A percentile compares a stretch with the other conserved stretches of the same genome.
Conservation (phyloP, 2,329 filamentous ascomycete species). For the Clathrospora elynae region DNA sequence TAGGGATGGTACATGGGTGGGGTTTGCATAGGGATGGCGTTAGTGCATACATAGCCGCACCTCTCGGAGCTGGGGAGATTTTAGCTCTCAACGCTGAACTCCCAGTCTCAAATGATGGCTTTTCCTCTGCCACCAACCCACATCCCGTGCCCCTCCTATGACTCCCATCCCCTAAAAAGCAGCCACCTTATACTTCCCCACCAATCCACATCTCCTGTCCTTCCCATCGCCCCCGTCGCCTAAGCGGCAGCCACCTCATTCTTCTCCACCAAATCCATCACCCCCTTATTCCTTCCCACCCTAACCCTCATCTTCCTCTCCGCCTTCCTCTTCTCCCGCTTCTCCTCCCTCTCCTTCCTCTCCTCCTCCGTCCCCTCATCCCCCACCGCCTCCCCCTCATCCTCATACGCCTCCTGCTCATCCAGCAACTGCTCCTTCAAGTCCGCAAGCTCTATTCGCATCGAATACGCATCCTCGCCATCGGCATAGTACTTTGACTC, state of each 20-base stretch:
- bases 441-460: slow-evolving; percentile 79
- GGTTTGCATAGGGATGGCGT: neutral
- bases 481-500: slow-evolving; percentile 95
- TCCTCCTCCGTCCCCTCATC: slow-evolving; percentile 40
- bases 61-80: no score
- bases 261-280: slow-evolving; percentile 77
- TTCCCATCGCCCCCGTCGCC: no score
- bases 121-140: no score
- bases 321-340: slow-evolving; percentile 40
- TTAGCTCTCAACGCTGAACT: no score
- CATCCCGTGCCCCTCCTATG: no score
- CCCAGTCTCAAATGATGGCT: no score
- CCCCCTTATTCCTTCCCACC: slow-evolving; percentile 78
- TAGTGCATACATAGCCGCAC: no score
- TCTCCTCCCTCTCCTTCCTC: slow-evolving; percentile 46
- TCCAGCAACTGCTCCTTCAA: slow-evolving; percentile 60
- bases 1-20: neutral
- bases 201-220: no score
- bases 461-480: slow-evolving; percentile 92
- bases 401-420: slow-evolving; percentile 45
- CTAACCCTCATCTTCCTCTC: slow-evolving; percentile 68
- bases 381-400: slow-evolving; percentile 45
- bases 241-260: slow-evolving; percentile 54
- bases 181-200: neutral
- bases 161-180: neutral